These are phyloP conservation scores for Lachnellula subtilissima DNA, from an alignment of 2,329 filamentous ascomycete species.

Conservation along the genomic window DNA sequence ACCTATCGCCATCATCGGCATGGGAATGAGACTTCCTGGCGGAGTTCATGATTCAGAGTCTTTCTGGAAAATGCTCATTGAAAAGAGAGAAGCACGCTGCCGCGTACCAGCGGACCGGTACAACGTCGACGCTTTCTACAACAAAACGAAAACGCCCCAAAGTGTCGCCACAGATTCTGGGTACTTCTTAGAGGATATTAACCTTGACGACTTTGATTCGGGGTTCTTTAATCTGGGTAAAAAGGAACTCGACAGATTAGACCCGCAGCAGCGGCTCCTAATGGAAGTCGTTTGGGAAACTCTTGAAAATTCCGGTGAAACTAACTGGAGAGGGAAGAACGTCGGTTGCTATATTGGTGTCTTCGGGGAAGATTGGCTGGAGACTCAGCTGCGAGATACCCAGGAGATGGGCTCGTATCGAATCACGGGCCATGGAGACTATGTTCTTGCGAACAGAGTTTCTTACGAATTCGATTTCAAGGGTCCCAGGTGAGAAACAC, in stretches of 20 bases:
- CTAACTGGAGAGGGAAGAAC: constrained; percentile 10
- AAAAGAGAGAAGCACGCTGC: constrained; percentile 2
- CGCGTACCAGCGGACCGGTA: constrained; percentile 5
- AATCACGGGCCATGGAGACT: constrained; percentile 7
- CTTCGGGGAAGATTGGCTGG: constrained; percentile 10
- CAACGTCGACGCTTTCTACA: constrained; percentile 12
- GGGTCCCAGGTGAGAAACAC: constrained; percentile 23
- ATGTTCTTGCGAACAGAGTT: constrained; percentile 27
- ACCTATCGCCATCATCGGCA: constrained; percentile 13
- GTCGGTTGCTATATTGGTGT: constrained; percentile 14
- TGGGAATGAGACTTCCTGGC: constrained; percentile 32
- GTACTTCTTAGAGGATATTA: constrained; percentile 14
- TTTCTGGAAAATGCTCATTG: constrained; percentile 9
- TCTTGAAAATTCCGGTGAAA: constrained; percentile 23
- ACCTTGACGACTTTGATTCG: constrained; percentile 11
- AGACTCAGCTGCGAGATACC: constrained; percentile 1
- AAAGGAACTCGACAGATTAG: constrained; percentile 11
- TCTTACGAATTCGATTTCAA: constrained; percentile 33
- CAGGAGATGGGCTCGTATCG: constrained; percentile 3
- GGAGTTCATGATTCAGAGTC: constrained; percentile 2
- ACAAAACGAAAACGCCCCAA: neutral
- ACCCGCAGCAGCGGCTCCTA: constrained; percentile 27
- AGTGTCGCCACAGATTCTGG: constrained; percentile 6
- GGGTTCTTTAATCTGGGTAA: constrained; percentile 14
- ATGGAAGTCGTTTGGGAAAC: constrained; percentile 27